phyloP scores from a whole-genome alignment of 1,284 basidiomycete genomes.

The Trichosporon asahii region DNA sequence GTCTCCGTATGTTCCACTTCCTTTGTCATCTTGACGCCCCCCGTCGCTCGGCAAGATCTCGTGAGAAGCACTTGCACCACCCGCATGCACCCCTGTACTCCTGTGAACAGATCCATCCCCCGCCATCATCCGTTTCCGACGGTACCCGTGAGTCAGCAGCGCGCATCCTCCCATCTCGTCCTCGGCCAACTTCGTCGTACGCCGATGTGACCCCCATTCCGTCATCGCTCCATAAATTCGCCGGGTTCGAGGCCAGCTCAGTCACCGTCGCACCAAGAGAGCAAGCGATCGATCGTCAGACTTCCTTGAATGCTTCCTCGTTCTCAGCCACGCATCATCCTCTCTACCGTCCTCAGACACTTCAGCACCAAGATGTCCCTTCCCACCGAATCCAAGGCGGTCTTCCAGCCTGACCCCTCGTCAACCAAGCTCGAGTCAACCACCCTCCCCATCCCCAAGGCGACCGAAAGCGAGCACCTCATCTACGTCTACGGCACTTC shows the following conservation, averaged over 20 bases:
- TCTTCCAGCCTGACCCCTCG: constrained; percentile 16
- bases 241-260: not conserved
- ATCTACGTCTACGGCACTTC: constrained; percentile 15
- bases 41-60: not conserved
- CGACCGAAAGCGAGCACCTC: not conserved
- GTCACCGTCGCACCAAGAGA: not conserved
- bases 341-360: not conserved
- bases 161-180: not conserved
- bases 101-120: not conserved
- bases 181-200: not conserved
- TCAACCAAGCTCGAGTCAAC: constrained; percentile 2
- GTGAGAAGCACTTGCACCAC: not conserved
- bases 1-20: not conserved
- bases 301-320: not conserved
- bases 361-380: not conserved
- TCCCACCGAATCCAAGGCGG: constrained; percentile 10
- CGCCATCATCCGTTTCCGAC: not conserved
- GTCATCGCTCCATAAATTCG: not conserved
- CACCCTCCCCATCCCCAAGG: constrained; percentile 8
- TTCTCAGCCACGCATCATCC: not conserved
- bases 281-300: not conserved
- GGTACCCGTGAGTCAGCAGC: not conserved
- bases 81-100: not conserved
- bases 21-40: not conserved
- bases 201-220: not conserved